phyloP scores from a whole-genome alignment of 345 rosid species.

The Populus simonii region DNA sequence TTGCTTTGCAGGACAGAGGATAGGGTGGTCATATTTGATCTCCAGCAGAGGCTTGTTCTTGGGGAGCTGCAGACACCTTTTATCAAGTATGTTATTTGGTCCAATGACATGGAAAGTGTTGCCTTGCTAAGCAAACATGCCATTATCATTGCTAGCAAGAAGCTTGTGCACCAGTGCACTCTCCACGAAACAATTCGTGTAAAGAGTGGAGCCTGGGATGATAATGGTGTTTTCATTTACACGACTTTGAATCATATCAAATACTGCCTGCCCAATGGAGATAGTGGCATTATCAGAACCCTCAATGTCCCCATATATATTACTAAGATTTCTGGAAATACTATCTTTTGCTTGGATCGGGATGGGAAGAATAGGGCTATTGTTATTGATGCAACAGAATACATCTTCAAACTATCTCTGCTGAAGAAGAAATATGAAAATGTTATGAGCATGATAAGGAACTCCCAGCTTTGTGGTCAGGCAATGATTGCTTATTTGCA shows the following conservation, averaged over 20 bases:
- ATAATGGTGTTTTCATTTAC: conserved; percentile 86
- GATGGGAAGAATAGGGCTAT: conserved; percentile 77
- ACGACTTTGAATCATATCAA: conserved; percentile 86
- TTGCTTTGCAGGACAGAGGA: conserved; percentile 85
- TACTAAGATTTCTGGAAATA: conserved; percentile 67
- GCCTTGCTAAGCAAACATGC: conserved; percentile 96
- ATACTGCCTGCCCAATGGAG: conserved; percentile 93
- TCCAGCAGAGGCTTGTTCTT: conserved; percentile 80
- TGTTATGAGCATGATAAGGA: conserved; percentile 95
- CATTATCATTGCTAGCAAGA: conserved; percentile 76
- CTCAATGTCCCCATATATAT: conserved; percentile 84
- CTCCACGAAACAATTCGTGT: conserved; percentile 93
- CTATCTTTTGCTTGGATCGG: conserved; percentile 75
- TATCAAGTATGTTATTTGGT: conserved; percentile 84
- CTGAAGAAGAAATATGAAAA: conserved; percentile 77
- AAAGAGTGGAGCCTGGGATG: conserved; percentile 97
- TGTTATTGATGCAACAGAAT: conserved; percentile 77
- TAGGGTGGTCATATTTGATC: conserved; percentile 78
- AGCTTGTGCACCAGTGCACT: conserved; percentile 76
- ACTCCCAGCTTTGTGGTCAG: conserved; percentile 93
- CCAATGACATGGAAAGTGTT: conserved; percentile 85
- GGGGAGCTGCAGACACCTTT: conserved; percentile 82
- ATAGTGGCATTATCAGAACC: conserved; percentile 77
- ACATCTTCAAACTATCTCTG: conserved; percentile 78
- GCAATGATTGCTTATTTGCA: conserved; percentile 96